Conservation (phyloP, 2,329 filamentous ascomycete species). For the Endothia cerciana region DNA sequence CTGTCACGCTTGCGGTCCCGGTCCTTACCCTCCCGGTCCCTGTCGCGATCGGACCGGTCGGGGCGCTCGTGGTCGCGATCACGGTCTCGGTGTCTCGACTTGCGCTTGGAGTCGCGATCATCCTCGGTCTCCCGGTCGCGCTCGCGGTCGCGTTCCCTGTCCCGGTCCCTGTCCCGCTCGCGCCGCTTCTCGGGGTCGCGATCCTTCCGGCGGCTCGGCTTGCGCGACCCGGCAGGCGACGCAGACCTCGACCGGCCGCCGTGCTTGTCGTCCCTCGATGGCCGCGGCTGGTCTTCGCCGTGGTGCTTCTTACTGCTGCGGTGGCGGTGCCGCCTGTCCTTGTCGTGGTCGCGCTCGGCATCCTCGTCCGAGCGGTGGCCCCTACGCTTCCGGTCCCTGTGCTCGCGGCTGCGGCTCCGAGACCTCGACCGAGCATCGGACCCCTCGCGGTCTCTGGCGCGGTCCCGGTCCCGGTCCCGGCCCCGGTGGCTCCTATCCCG, state of each 20-base stretch:
- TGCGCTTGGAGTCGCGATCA: constrained; percentile 22
- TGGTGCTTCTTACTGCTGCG: constrained; percentile 29
- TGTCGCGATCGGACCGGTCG: constrained; percentile 41
- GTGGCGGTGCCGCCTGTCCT: constrained; percentile 25
- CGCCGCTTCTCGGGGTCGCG: constrained; percentile 31
- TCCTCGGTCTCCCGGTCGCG: constrained; percentile 27
- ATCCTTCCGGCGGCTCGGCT: constrained; percentile 31
- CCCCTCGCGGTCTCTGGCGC: constrained; percentile 20
- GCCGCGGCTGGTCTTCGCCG: constrained; percentile 22
- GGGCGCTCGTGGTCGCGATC: constrained; percentile 34
- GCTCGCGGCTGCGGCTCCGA: constrained; percentile 26
- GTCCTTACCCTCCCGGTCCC: constrained; percentile 39
- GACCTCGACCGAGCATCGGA: constrained; percentile 21
- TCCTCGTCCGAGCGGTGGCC: constrained; percentile 27
- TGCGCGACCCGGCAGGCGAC: constrained; percentile 30
- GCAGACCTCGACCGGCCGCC: constrained; percentile 30
- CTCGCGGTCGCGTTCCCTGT: constrained; percentile 35
- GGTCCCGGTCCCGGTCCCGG: constrained; percentile 25
- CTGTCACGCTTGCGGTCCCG: constrained; percentile 43
- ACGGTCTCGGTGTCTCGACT: constrained; percentile 19
- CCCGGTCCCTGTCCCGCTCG: constrained; percentile 35
- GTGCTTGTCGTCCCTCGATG: constrained; percentile 29
- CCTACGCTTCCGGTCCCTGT: constrained; percentile 28
- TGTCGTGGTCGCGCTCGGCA: constrained; percentile 28
- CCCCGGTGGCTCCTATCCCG: constrained; percentile 25